A percentile compares a stretch with the other conserved stretches of the same genome.
These are phyloP conservation scores for Coprinopsis strossmayeri DNA, from an alignment of 768 basidiomycete species.

Conservation along the genomic window DNA sequence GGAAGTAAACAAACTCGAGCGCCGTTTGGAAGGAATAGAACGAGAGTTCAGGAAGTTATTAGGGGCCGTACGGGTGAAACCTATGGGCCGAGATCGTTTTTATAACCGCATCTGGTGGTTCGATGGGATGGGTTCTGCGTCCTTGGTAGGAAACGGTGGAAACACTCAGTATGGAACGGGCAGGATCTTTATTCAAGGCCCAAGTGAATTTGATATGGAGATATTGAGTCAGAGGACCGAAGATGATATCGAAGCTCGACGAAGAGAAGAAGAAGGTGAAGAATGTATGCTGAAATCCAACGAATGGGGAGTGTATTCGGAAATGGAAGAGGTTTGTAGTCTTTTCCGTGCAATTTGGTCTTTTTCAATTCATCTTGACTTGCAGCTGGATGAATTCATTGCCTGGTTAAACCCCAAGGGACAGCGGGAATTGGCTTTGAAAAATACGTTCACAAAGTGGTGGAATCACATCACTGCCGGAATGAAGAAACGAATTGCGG, in stretches of 20 bases:
- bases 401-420: conserved; percentile 93
- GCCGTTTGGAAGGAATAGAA: conserved; percentile 80
- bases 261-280: conserved; percentile 75
- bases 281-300: conserved; percentile 64
- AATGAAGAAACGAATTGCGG: conserved; percentile 66
- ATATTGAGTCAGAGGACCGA: conserved; percentile 54
- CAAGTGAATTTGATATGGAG: conserved; percentile 74
- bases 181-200: conserved; percentile 88
- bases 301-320: conserved; percentile 91
- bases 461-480: conserved; percentile 79
- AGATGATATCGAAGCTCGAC: conserved; percentile 52
- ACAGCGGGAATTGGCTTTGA: conserved; percentile 77
- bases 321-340: conserved; percentile 73
- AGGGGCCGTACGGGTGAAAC: conserved; percentile 80
- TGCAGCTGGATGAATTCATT: conserved; percentile 74
- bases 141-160: conserved; percentile 72
- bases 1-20: conserved; percentile 78
- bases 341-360: conserved; percentile 6
- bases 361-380: conserved; percentile 10
- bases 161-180: conserved; percentile 83
- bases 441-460: conserved; percentile 74
- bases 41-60: conserved; percentile 90
- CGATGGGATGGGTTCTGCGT: conserved; percentile 87
- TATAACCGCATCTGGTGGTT: conserved; percentile 98
- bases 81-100: conserved; percentile 88